Evolutionary conservation across 169 alveolate species (phyloP).

Genomic region (Cryptosporidium parvum): DNA sequence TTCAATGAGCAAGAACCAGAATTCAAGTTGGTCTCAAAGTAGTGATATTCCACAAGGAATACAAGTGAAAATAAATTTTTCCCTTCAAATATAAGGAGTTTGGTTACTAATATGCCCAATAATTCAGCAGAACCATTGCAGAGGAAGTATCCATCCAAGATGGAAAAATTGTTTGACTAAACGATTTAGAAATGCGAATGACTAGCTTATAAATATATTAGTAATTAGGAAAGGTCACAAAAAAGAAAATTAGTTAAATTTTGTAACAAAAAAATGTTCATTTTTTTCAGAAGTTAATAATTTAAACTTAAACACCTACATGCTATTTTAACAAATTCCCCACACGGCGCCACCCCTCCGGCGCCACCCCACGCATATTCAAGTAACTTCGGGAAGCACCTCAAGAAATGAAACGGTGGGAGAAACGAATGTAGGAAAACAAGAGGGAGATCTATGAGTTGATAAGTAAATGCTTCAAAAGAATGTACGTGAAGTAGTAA

Average conservation of each 20-base stretch:
- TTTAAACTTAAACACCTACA: not conserved
- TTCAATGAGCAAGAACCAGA: not conserved
- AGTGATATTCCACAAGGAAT: not conserved
- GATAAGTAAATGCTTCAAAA: not conserved
- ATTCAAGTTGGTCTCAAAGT: not conserved
- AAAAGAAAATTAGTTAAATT: too few relatives aligned
- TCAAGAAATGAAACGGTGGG: not conserved
- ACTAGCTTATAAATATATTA: too few relatives aligned
- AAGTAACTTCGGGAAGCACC: not conserved
- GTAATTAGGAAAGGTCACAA: not conserved
- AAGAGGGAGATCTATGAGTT: not conserved
- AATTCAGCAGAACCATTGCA: too few relatives aligned
- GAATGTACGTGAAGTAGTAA: not conserved
- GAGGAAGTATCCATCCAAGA: not conserved
- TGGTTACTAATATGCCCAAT: too few relatives aligned
- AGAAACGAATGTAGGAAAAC: not conserved
- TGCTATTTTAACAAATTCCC: not conserved
- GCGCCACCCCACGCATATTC: not conserved
- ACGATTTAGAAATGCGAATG: too few relatives aligned
- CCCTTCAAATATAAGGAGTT: too few relatives aligned
- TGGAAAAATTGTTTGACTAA: not conserved
- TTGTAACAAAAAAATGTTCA: too few relatives aligned
- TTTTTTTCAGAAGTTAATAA: too few relatives aligned
- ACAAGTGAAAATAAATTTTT: too few relatives aligned
- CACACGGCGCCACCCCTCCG: not conserved